A percentile compares a stretch with the other conserved stretches of the same genome.
These are phyloP conservation scores for Termitomyces sp. DNA, from an alignment of 768 basidiomycete genomes.

Conservation along the genomic window DNA sequence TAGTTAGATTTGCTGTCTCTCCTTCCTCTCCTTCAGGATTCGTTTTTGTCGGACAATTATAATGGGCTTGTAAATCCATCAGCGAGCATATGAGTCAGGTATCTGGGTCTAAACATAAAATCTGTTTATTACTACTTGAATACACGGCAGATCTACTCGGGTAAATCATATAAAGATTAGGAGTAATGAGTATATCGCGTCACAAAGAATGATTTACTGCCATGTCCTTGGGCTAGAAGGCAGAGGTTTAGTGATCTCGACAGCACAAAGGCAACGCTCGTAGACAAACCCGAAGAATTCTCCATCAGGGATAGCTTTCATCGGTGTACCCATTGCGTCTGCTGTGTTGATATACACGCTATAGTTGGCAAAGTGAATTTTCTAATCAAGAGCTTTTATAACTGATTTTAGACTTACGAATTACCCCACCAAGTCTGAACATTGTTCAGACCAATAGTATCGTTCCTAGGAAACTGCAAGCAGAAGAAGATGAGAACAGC, in stretches of 20 bases:
- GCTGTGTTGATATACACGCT: slow-evolving; percentile 35
- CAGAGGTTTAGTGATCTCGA: not conserved
- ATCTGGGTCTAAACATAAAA: not conserved
- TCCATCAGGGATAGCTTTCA: slow-evolving; percentile 23
- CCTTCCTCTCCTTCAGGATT: no score
- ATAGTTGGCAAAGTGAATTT: not conserved
- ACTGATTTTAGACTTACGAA: slow-evolving; percentile 27
- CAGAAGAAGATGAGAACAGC: slow-evolving; percentile 31
- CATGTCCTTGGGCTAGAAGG: slow-evolving; percentile 14
- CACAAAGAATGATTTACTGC: not conserved
- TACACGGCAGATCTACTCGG: no score
- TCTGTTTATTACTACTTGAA: no score
- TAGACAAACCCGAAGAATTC: slow-evolving; percentile 27
- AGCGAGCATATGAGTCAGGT: no score
- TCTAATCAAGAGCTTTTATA: not conserved
- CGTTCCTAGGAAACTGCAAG: slow-evolving; percentile 61
- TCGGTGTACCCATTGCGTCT: slow-evolving; percentile 31
- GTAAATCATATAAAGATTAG: no score
- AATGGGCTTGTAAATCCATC: no score
- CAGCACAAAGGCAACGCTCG: not conserved
- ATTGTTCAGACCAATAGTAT: slow-evolving; percentile 46
- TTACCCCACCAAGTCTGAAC: slow-evolving; percentile 74
- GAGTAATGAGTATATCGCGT: not conserved
- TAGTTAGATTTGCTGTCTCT: no score
- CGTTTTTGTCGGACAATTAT: no score